phyloP scores from a whole-genome alignment of 2,329 filamentous ascomycete genomes.

The Knoxdaviesia capensis region DNA sequence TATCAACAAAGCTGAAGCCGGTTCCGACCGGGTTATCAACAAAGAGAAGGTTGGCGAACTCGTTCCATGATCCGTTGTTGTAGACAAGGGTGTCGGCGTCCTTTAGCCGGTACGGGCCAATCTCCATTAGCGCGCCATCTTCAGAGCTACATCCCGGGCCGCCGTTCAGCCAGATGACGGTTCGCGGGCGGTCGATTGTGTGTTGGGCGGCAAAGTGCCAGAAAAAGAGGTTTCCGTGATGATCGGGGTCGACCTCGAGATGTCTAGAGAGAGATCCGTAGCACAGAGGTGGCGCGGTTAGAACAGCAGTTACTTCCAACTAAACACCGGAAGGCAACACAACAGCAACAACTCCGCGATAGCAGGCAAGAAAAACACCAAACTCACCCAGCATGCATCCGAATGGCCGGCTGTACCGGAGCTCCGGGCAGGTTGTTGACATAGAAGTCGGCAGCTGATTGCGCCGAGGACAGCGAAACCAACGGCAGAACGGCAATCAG shows the following conservation, averaged over 20 bases:
- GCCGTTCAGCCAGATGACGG: conserved; percentile 92
- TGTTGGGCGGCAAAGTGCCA: conserved; percentile 96
- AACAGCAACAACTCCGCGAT: background rate
- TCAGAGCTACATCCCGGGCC: conserved; percentile 94
- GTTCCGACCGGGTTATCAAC: conserved; percentile 95
- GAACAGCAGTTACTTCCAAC: background rate
- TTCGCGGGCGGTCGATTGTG: conserved; percentile 77
- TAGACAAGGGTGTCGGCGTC: conserved; percentile 50
- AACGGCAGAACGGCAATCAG: conserved; percentile 13
- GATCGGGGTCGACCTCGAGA: conserved; percentile 67
- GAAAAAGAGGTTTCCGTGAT: conserved; percentile 92
- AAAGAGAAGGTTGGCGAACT: conserved; percentile 92
- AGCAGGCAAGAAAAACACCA: background rate
- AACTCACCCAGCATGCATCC: conserved; percentile 94
- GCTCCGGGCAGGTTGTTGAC: conserved; percentile 70
- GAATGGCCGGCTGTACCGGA: conserved; percentile 54
- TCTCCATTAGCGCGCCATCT: conserved; percentile 89
- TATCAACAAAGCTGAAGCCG: conserved; percentile 89
- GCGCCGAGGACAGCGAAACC: conserved; percentile 13
- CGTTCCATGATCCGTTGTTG: conserved; percentile 95
- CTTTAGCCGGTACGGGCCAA: conserved; percentile 78
- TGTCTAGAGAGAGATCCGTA: conserved; percentile 34
- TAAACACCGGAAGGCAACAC: background rate
- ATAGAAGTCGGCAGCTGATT: conserved; percentile 57
- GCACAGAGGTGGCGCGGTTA: no score